Evolutionary conservation across 805 yeast species (phyloP).

Genomic region (Jamesozyma spencerorum): DNA sequence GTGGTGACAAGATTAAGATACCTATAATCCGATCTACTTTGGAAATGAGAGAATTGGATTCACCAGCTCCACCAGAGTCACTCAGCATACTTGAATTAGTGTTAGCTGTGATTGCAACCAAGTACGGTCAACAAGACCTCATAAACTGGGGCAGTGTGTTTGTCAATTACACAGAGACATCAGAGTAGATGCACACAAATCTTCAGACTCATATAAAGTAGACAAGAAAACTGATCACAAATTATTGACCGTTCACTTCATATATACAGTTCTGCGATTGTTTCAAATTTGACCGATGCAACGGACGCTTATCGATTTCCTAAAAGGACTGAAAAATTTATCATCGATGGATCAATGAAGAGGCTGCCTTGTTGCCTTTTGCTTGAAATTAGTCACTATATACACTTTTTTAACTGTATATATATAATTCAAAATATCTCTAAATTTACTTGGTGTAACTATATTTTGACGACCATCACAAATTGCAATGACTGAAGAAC

Average conservation of each 20-base stretch:
- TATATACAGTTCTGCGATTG: neutral
- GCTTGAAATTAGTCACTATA: too few species aligned
- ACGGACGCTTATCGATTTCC: too few species aligned
- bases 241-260: too few species aligned
- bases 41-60: neutral
- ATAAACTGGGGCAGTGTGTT: conserved; percentile 7
- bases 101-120: conserved; percentile 13
- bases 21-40: neutral
- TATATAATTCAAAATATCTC: too few species aligned
- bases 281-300: neutral
- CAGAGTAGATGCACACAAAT: too few species aligned
- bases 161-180: neutral
- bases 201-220: too few species aligned
- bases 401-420: too few species aligned
- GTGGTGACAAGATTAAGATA: conserved; percentile 2
- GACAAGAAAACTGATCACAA: too few species aligned
- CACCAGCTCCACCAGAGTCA: conserved; percentile 4
- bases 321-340: too few species aligned
- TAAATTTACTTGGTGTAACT: too few species aligned
- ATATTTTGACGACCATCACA: too few species aligned
- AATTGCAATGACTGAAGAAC: conserved; percentile 30
- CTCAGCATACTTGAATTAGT: conserved; percentile 14
- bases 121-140: conserved; percentile 25
- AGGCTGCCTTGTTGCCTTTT: neutral
- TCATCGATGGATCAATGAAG: neutral